Conservation (phyloP, 345 rosid genomes). For the Leavenworthia alabamica region DNA sequence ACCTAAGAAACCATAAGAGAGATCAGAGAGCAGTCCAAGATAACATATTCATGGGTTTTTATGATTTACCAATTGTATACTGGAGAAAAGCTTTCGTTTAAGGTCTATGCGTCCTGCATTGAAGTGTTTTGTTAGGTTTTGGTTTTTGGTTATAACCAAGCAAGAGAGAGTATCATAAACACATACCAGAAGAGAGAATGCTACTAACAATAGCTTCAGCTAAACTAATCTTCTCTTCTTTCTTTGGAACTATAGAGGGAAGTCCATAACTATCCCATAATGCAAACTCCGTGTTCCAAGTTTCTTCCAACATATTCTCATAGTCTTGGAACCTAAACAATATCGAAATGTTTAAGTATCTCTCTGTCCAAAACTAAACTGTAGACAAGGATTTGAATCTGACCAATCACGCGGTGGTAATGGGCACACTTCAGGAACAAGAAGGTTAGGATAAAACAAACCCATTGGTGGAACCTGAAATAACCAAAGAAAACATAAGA, state of each 20-base stretch:
- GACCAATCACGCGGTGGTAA: slow-evolving; percentile 87
- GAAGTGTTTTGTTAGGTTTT: slow-evolving; percentile 5
- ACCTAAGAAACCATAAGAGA: slow-evolving; percentile 36
- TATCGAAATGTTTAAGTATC: background rate
- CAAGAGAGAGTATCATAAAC: background rate
- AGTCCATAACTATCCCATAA: slow-evolving; percentile 78
- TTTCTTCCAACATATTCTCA: slow-evolving; percentile 90
- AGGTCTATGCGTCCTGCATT: slow-evolving; percentile 81
- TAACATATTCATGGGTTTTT: background rate
- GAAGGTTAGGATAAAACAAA: slow-evolving; percentile 77
- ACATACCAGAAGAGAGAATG: slow-evolving; percentile 82
- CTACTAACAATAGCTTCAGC: slow-evolving; percentile 87
- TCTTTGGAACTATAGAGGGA: slow-evolving; percentile 61
- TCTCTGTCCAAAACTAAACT: slow-evolving; percentile 3
- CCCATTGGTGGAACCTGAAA: slow-evolving; percentile 93
- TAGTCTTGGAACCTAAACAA: slow-evolving; percentile 69
- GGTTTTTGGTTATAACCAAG: background rate
- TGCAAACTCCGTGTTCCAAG: slow-evolving; percentile 78
- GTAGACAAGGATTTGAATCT: slow-evolving; percentile 34
- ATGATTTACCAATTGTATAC: slow-evolving; percentile 72
- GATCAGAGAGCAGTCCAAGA: background rate
- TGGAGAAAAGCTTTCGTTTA: slow-evolving; percentile 75
- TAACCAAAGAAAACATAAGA: background rate
- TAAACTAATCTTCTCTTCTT: slow-evolving; percentile 92
- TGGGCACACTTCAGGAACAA: slow-evolving; percentile 80